Evolutionary conservation across 805 yeast species (phyloP), one percentile per base, ranked within the genome.

Genomic region (Hagleromyces aurorensis): DNA sequence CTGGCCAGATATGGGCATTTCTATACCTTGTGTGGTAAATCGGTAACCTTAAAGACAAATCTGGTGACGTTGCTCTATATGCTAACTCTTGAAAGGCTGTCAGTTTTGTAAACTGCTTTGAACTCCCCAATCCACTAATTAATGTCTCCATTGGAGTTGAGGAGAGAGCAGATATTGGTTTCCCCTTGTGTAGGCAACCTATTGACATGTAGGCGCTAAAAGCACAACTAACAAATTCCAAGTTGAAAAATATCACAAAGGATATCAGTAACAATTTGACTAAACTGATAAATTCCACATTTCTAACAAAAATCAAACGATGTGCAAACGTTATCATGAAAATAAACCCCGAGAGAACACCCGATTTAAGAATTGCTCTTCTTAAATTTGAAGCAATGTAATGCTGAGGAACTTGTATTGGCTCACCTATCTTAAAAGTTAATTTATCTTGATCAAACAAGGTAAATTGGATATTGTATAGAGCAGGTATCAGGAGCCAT

Each of bases 1-100:
- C 61, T 0, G 70, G 61, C 87, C 87, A 79, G 6, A 65, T 47
- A 37, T 59, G 63, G 2, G 65, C 62, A 30, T 62, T 58, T 37
- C 60, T 67, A 23, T 65, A 57, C 31, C 64, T 62, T 13, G 68
- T 65, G 38, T 64, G 65, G 48, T 74, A 80, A 16, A 80, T 68
- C 3, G 73, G 61, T 16, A 51, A 40, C 49, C 87, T 65, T 30
- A 69, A 58, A 28, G 69, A 65, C 3, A 55, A 40, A 36, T 69
- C 67, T 1, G 61, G 48, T 3, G 72, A 56, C 1, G 75, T 69
- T 6, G 86, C 61, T 26, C 80, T 61, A 43, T 69, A 76, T 1
- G 83, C 79, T 31, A 80, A 59, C 47, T 81, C 91, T 55, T 81
- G 89, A 56, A 73, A 79, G 3, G 89, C 86, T 1, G 85, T 74